Percentiles rank a stretch among this genome's conserved stretches.
phyloP scores from a whole-genome alignment of 495 filamentous ascomycete genomes.

The Glutinoglossum americanum region DNA sequence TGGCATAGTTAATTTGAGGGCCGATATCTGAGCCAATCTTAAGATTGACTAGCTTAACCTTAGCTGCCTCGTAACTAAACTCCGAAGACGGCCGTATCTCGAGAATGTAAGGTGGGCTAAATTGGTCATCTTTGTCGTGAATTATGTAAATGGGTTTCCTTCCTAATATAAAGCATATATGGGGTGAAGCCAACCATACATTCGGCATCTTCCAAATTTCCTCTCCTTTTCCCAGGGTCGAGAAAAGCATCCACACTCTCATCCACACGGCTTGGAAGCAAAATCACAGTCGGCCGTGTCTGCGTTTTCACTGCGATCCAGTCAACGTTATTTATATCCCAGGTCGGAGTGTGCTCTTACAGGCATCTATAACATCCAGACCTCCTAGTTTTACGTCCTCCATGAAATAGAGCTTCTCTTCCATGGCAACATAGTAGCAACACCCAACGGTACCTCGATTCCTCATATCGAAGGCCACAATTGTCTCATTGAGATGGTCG shows the following conservation, averaged over 20 bases:
- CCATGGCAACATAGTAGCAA: conserved; percentile 57
- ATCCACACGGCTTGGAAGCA: conserved; percentile 51
- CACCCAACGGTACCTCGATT: conserved; percentile 60
- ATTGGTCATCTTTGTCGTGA: neutral
- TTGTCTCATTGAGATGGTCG: conserved; percentile 23
- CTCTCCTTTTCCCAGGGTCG: conserved; percentile 14
- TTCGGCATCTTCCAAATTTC: neutral
- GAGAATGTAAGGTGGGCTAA: conserved; percentile 37
- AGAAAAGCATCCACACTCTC: conserved; percentile 23
- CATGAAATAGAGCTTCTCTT: conserved; percentile 58
- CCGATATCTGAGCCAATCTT: conserved; percentile 25
- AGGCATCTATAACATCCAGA: conserved; percentile 44
- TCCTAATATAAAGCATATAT: neutral
- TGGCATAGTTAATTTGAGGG: conserved; percentile 26
- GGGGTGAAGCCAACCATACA: neutral
- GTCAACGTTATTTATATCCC: neutral
- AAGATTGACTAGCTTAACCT: conserved; percentile 39
- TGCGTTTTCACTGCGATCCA: conserved; percentile 40
- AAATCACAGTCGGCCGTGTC: conserved; percentile 57
- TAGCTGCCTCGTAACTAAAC: conserved; percentile 51
- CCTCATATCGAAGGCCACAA: conserved; percentile 67
- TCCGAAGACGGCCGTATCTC: conserved; percentile 55
- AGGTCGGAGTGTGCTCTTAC: conserved; percentile 20
- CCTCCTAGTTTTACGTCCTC: conserved; percentile 57
- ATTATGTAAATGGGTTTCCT: neutral